Percentiles rank a stretch among this genome's conserved stretches.
Conservation (phyloP, 1,284 basidiomycete species). For the Cryptococcus sp. region DNA sequence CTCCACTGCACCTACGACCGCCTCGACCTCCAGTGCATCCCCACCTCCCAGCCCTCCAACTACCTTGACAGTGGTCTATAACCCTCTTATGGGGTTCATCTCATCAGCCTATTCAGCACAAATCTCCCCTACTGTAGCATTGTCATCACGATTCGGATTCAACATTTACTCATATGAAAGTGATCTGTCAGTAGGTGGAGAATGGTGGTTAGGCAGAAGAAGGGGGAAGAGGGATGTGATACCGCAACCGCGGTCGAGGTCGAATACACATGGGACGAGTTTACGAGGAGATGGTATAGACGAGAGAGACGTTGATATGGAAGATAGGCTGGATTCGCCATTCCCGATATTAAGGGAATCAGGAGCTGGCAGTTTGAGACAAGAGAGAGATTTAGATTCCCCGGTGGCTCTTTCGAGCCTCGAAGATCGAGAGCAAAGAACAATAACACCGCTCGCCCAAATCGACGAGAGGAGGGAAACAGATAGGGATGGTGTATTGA, state of each 20-base stretch:
- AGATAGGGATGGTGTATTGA: constrained; percentile 66
- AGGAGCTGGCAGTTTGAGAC: not conserved
- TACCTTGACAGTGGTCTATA: constrained; percentile 88
- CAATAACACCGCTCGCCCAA: not conserved
- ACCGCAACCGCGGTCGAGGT: not conserved
- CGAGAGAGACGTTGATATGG: not conserved
- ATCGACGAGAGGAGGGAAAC: constrained; percentile 1
- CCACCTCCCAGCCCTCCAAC: constrained; percentile 69
- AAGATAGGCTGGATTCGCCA: constrained; percentile 11
- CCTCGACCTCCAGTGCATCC: constrained; percentile 37
- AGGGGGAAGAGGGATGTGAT: constrained; percentile 22
- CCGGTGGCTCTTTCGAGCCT: not conserved
- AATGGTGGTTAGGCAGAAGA: constrained; percentile 75
- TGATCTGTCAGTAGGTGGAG: constrained; percentile 89
- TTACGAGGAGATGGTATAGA: not conserved
- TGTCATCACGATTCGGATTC: constrained; percentile 90
- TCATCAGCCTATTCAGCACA: constrained; percentile 86
- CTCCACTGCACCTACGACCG: constrained; percentile 6
- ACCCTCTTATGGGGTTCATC: constrained; percentile 93
- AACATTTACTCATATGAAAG: constrained; percentile 96
- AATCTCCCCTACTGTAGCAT: constrained; percentile 76
- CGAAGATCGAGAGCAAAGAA: not conserved
- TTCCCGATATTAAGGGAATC: constrained; percentile 6
- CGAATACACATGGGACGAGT: not conserved
- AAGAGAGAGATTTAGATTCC: not conserved